Percentiles rank a stretch among this genome's conserved stretches.
Conservation (phyloP, 2,329 filamentous ascomycete species). For the Sclerotinia trifoliorum region DNA sequence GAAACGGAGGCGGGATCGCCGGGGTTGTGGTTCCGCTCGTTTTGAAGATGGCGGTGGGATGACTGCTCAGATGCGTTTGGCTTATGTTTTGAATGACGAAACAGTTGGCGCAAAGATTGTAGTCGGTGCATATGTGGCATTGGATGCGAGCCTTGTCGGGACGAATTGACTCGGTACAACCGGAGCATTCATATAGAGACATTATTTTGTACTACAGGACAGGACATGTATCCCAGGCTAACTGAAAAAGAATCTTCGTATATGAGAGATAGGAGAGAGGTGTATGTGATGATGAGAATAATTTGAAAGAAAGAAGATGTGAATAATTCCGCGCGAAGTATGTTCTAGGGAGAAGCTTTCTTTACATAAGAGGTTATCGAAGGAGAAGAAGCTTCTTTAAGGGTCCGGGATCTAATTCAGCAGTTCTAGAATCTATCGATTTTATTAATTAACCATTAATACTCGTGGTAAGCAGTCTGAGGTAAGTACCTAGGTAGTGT, state of each 20-base stretch:
- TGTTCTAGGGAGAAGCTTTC: neutral
- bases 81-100: slow-evolving; percentile 31
- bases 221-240: neutral
- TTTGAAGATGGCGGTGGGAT: slow-evolving; percentile 28
- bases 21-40: slow-evolving; percentile 25
- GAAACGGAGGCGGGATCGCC: slow-evolving; percentile 25
- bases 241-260: neutral
- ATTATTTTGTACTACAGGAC: slow-evolving; percentile 6
- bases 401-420: neutral
- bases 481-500: neutral
- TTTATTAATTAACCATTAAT: neutral
- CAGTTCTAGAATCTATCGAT: slow-evolving; percentile 2
- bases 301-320: neutral
- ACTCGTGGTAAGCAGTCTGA: neutral
- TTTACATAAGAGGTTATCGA: neutral
- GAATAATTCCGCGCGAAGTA: neutral
- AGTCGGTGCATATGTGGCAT: slow-evolving; percentile 20
- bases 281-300: neutral
- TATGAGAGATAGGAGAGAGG: neutral
- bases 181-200: slow-evolving; percentile 19
- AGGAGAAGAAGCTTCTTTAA: neutral
- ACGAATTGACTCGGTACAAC: slow-evolving; percentile 16
- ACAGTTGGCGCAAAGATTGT: slow-evolving; percentile 35
- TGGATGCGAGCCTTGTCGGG: slow-evolving; percentile 18
- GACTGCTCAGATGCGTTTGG: slow-evolving; percentile 22